Percentiles rank a stretch among this genome's conserved stretches.
These are phyloP conservation scores for Aulographum hederae DNA, from an alignment of 2,329 filamentous ascomycete genomes.

Conservation along the genomic window DNA sequence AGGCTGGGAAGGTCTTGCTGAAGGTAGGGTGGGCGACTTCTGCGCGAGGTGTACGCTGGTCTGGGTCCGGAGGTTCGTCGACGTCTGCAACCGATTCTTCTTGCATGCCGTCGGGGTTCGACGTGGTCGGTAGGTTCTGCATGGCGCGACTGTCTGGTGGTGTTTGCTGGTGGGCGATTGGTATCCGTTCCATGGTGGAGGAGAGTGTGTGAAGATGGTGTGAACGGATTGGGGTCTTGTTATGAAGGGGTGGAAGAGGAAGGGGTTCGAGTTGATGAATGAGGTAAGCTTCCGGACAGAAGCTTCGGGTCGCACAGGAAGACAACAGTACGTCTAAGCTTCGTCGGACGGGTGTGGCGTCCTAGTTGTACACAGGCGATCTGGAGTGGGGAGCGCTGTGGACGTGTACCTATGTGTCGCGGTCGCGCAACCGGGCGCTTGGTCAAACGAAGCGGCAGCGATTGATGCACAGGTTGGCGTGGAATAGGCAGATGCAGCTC, in stretches of 20 bases:
- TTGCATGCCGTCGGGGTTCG: not conserved
- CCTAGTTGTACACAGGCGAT: too few relatives aligned
- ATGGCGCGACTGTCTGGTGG: conserved; percentile 3
- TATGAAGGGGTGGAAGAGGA: not conserved
- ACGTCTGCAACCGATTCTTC: conserved; percentile 56
- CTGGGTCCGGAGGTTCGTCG: conserved; percentile 82
- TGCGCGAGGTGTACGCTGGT: conserved; percentile 21
- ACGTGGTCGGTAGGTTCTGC: conserved; percentile 5
- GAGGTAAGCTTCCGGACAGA: too few relatives aligned
- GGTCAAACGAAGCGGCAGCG: too few relatives aligned
- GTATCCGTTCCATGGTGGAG: not conserved
- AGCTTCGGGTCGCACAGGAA: too few relatives aligned
- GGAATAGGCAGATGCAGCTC: too few relatives aligned
- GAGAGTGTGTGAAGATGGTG: not conserved
- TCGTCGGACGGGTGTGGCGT: too few relatives aligned
- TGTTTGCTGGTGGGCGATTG: not conserved
- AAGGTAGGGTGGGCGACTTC: conserved; percentile 19
- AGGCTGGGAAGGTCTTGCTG: conserved; percentile 26
- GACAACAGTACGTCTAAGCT: too few relatives aligned
- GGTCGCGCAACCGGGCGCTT: too few relatives aligned
- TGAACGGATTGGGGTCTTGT: not conserved
- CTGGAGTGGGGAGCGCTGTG: too few relatives aligned
- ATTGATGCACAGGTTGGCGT: too few relatives aligned
- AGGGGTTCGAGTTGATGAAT: not conserved
- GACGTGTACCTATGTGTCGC: too few relatives aligned